Evolutionary conservation across 257 asterid species (phyloP).

Genomic region (Capsicum baccatum): DNA sequence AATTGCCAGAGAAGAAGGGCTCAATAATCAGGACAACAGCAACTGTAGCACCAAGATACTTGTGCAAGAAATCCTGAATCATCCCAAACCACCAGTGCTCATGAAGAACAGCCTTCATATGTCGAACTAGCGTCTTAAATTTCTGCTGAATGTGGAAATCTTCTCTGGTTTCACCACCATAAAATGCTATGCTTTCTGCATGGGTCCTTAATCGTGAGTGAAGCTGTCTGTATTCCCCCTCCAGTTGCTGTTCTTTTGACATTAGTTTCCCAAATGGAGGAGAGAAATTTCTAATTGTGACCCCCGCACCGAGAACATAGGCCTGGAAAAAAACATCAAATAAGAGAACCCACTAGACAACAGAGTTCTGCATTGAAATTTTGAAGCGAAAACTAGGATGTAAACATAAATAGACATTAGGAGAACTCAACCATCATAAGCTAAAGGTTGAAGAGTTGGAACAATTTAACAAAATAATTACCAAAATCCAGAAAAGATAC

Average conservation of each 20-base stretch:
- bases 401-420: slow-evolving; percentile 18
- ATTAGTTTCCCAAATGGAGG: slow-evolving; percentile 95
- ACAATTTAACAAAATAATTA: slow-evolving; percentile 33
- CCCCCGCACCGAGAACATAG: slow-evolving; percentile 95
- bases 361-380: slow-evolving; percentile 31
- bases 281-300: slow-evolving; percentile 77
- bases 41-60: slow-evolving; percentile 99
- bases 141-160: slow-evolving; percentile 88
- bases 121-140: slow-evolving; percentile 76
- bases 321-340: slow-evolving; percentile 62
- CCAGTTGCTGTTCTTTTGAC: slow-evolving; percentile 95
- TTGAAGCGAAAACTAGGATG: slow-evolving; percentile 26
- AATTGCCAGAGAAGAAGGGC: slow-evolving; percentile 93
- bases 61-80: slow-evolving; percentile 95
- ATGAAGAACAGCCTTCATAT: slow-evolving; percentile 89
- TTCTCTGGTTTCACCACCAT: slow-evolving; percentile 96
- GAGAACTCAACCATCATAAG: not conserved
- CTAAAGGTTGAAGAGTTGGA: slow-evolving; percentile 31
- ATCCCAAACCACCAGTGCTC: slow-evolving; percentile 99
- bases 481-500: slow-evolving; percentile 95
- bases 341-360: slow-evolving; percentile 33
- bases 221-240: slow-evolving; percentile 97
- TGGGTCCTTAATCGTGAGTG: slow-evolving; percentile 97
- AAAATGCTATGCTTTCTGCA: slow-evolving; percentile 98
- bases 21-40: slow-evolving; percentile 97